Evolutionary conservation across 495 filamentous ascomycete species (phyloP).

Genomic region (Haplographium delicatum): DNA sequence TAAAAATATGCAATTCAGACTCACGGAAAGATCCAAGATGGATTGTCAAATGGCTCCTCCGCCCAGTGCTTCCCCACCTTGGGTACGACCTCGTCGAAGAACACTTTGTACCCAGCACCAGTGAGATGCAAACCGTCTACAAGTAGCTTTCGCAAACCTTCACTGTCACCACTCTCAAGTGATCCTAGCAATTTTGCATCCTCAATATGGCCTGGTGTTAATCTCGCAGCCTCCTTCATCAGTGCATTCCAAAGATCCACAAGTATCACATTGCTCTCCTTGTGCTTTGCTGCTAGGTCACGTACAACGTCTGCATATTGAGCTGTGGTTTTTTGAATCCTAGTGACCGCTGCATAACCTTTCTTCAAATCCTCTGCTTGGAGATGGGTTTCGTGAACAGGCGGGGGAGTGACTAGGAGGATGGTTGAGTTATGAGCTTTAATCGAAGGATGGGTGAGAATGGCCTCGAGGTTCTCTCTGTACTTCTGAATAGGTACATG

Average conservation of each 20-base stretch:
- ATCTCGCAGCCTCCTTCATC: constrained; percentile 46
- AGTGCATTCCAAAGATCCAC: constrained; percentile 61
- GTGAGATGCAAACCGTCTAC: constrained; percentile 51
- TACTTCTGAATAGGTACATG: constrained; percentile 57
- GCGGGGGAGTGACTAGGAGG: constrained; percentile 61
- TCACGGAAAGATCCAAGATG: constrained; percentile 29
- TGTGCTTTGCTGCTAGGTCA: constrained; percentile 47
- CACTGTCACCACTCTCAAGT: constrained; percentile 35
- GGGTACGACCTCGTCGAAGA: constrained; percentile 39
- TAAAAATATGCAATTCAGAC: constrained; percentile 1
- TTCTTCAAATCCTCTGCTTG: constrained; percentile 37
- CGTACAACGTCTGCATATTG: constrained; percentile 54
- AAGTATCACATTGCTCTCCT: constrained; percentile 60
- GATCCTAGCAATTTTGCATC: constrained; percentile 36
- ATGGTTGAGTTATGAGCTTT: constrained; percentile 53
- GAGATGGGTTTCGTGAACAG: constrained; percentile 56
- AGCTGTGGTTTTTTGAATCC: constrained; percentile 49
- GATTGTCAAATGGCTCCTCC: constrained; percentile 24
- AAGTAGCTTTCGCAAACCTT: constrained; percentile 41
- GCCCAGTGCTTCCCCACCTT: constrained; percentile 36
- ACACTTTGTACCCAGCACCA: constrained; percentile 42
- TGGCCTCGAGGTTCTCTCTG: constrained; percentile 51
- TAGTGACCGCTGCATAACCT: constrained; percentile 32
- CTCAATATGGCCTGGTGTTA: constrained; percentile 24
- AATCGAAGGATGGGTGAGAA: constrained; percentile 52